Percentiles rank a stretch among this genome's conserved stretches.
Evolutionary conservation across 1,139 yeast species (phyloP).

Genomic region (Protomyces inouyei): DNA sequence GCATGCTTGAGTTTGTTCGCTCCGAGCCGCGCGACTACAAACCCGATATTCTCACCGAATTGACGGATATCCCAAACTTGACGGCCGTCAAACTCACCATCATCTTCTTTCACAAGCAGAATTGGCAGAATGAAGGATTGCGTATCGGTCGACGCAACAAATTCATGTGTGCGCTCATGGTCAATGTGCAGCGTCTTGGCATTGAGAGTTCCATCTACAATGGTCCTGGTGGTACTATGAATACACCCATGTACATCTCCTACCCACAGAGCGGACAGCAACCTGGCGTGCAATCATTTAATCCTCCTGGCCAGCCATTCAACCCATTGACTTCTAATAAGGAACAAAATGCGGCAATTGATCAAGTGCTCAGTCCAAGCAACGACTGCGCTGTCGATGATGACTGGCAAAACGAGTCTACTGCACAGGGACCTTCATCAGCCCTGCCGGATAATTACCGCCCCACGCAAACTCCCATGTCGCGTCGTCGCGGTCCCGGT

Average conservation of each 20-base stretch:
- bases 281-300: neutral
- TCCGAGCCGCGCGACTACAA: conserved; percentile 41
- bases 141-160: conserved; percentile 30
- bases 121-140: conserved; percentile 40
- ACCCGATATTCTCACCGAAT: conserved; percentile 40
- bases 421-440: neutral
- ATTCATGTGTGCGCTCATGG: conserved; percentile 31
- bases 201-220: conserved; percentile 26
- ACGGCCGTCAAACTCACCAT: conserved; percentile 39
- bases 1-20: conserved; percentile 38
- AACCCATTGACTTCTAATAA: conserved; percentile 17
- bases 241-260: conserved; percentile 24
- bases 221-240: conserved; percentile 27
- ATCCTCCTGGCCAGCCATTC: conserved; percentile 12
- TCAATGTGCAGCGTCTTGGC: conserved; percentile 27
- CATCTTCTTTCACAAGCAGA: conserved; percentile 39
- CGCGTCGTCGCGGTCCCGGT: neutral
- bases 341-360: conserved; percentile 14
- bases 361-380: neutral
- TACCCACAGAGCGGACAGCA: neutral
- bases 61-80: conserved; percentile 41
- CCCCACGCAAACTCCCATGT: neutral
- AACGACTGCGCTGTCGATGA: conserved; percentile 13
- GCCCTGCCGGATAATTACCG: neutral
- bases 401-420: neutral